phyloP scores from a whole-genome alignment of 192 early-diverging fungal genomes.

The Podila epicladia region DNA sequence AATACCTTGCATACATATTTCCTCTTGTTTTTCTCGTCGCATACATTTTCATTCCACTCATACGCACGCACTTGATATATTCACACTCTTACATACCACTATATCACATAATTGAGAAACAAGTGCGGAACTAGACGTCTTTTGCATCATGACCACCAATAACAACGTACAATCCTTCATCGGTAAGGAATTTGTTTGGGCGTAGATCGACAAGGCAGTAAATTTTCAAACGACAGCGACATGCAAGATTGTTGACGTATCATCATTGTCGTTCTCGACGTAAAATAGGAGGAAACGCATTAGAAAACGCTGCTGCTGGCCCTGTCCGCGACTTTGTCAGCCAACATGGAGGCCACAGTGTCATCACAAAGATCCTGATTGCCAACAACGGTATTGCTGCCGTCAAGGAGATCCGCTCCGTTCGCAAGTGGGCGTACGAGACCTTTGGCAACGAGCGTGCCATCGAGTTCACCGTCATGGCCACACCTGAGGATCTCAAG shows the following conservation, averaged over 20 bases:
- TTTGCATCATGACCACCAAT: conserved; percentile 25
- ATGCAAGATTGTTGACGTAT: not conserved
- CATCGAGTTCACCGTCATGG: conserved; percentile 98
- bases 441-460: conserved; percentile 97
- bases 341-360: conserved; percentile 81
- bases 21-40: not conserved
- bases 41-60: conserved; percentile 1
- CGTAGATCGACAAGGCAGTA: not conserved
- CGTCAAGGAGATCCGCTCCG: conserved; percentile 98
- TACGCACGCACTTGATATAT: not conserved
- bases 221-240: too few relatives aligned
- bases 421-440: conserved; percentile 98
- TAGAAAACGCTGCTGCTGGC: conserved; percentile 69
- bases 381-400: conserved; percentile 99
- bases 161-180: conserved; percentile 36
- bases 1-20: not conserved
- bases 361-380: conserved; percentile 95
- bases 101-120: not conserved
- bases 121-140: not conserved
- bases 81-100: not conserved
- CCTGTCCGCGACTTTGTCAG: conserved; percentile 80
- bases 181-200: conserved; percentile 19
- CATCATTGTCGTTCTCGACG: not conserved
- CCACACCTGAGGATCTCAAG: conserved; percentile 96
- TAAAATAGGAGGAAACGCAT: conserved; percentile 73